phyloP scores from a whole-genome alignment of 2,329 filamentous ascomycete species.

The Cercospora sp. region DNA sequence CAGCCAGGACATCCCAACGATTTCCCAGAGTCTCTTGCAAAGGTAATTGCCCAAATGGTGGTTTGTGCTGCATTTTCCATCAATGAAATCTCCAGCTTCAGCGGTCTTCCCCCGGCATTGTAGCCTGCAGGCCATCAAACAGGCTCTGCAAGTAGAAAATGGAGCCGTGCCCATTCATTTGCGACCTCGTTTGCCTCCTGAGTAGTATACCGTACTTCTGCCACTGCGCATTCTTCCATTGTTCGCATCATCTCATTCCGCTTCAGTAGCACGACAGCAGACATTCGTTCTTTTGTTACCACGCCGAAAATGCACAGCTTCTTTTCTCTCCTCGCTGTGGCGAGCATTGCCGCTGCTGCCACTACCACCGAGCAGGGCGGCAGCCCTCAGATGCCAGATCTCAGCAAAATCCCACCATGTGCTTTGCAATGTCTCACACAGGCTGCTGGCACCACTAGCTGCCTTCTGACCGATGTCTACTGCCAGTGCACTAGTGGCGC shows the following conservation, averaged over 20 bases:
- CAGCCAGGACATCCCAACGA: not conserved
- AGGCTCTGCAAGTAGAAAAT: slow-evolving; percentile 1
- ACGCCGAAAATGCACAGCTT: slow-evolving; percentile 12
- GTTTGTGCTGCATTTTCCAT: not conserved
- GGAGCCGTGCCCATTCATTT: slow-evolving; percentile 6
- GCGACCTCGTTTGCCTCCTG: not conserved
- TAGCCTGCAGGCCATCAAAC: not conserved
- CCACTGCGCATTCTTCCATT: not conserved
- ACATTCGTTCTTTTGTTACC: not conserved
- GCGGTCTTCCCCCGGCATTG: not conserved
- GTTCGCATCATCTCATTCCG: not conserved
- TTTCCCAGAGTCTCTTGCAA: not conserved
- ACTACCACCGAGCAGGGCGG: not conserved
- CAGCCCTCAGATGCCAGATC: slow-evolving; percentile 6
- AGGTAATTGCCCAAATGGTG: not conserved
- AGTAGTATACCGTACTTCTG: slow-evolving; percentile 1
- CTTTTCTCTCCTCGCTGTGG: slow-evolving; percentile 11
- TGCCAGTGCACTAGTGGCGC: slow-evolving; percentile 55
- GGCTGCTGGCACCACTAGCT: slow-evolving; percentile 52
- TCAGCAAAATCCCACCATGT: slow-evolving; percentile 19
- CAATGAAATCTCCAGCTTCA: slow-evolving; percentile 3
- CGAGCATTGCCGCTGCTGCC: slow-evolving; percentile 4
- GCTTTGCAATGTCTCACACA: slow-evolving; percentile 46
- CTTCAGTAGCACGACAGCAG: slow-evolving; percentile 3
- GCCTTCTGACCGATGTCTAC: slow-evolving; percentile 47